Base-by-base conservation (phyloP, 2,329 filamentous ascomycete genomes). In the Pseudogymnoascus verrucosus region DNA sequence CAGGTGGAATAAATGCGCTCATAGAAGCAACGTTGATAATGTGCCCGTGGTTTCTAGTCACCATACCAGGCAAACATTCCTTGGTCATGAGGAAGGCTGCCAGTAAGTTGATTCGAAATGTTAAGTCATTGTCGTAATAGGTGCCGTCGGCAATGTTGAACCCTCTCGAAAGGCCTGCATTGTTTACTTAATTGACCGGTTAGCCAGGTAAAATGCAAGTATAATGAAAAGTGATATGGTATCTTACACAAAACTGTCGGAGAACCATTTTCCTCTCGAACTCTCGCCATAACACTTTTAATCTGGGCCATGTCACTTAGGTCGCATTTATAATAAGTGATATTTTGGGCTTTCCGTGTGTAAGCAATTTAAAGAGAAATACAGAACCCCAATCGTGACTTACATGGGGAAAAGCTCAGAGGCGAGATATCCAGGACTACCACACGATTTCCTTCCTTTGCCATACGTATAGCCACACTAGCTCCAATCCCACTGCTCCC, bases 21-120 rank as follows among this genome's bases (percentile, higher is more conserved):
- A 71, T 65, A 3, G 69, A 70, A 0, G 68, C 28, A 36, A 71
- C 51, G 34, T 68, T 70, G 34, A 71, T 62, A 16, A 70, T 69
- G 31, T 71, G 69, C 6, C 69, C 69, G 21, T 71, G 69, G 28
- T 70, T 69, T 7, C 21, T 63, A 47, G 51, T 36, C 16, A 71
- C 68, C 68, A 71, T 71, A 16, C 11, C 23, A 1, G 69, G 69
- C 14, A 71, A 67, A 26, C 69, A 69, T 28, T 70, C 69, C 39
- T 66, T 68, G 0, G 66, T 36, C 1, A 70, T 59, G 5, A 71
- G 60, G 34, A 71, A 68, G 4, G 67, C 66, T 11, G 69, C 68
- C 2, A 70, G 34, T 2, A 71, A 28, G 47, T 70, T 71, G 0
- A 67, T 70, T 40, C 67, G 64, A 5, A 70, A 34, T 14, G 68